Base-by-base conservation (phyloP, 305 asterid genomes). In the Solanum hybrid region DNA sequence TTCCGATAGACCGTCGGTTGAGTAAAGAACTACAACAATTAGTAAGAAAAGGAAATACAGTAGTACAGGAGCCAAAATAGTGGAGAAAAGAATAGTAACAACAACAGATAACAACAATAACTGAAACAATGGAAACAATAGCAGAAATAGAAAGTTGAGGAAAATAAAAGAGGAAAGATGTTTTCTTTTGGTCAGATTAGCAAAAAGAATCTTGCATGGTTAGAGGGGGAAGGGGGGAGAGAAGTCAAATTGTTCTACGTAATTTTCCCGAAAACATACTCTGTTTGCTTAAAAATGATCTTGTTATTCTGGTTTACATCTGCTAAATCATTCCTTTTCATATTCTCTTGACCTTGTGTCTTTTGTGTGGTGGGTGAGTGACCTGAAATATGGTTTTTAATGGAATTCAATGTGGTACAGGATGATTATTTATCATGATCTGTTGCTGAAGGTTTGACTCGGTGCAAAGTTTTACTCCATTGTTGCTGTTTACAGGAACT, bases 391-490 rank as follows among this genome's bases (percentile, higher is more conserved):
- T 80, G 86, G 3, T 42, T 38, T 69, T 15, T 80, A 26, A 80
- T 38, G 35, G 32, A 36, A 72, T 14, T 87, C 38, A 71, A 71
- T 73, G 37, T 87, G 81, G 29, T 38, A 64, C 95, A 96, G 97
- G 97, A 93, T 94, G 95, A 89, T 89, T 90, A 42, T 75, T 91
- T 87, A 86, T 86, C 85, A 11, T 84, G 51, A 88, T 80, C 84
- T 86, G 51, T 31, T 60, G 87, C 87, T 87, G 87, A 80, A 42
- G 92, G 42, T 87, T 91, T 90, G 89, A 89, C 90, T 56, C 78
- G 56, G 71, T 88, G 86, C 92, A 90, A 89, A 77, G 42, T 40
- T 75, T 88, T 76, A 89, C 27, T 82, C 73, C 88, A 38, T 90
- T 92, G 90, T 90, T 94, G 92, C 66, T 92, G 89, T 90, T 42